Conservation (phyloP, 306 rosid species). For the Dicorynia guianensis region DNA sequence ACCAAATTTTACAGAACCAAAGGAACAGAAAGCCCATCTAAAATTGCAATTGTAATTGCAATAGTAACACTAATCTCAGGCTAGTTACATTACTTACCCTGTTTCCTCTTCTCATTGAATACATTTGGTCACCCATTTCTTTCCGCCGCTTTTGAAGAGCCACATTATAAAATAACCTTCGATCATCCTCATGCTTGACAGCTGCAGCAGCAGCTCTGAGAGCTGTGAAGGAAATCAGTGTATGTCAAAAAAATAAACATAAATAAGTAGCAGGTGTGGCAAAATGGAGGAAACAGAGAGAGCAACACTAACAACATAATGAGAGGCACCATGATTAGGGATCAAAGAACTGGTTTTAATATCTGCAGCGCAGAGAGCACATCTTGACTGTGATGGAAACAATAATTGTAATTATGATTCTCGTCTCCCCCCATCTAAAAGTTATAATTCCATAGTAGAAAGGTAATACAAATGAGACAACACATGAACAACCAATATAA, state of each 20-base stretch:
- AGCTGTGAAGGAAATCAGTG: constrained; percentile 61
- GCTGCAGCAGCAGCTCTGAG: constrained; percentile 98
- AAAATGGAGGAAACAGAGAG: constrained; percentile 29
- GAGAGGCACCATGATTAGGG: constrained; percentile 82
- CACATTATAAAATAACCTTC: constrained; percentile 91
- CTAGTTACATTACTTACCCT: constrained; percentile 60
- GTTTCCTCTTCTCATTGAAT: constrained; percentile 77
- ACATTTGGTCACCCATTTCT: constrained; percentile 87
- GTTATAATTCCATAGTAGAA: constrained; percentile 45
- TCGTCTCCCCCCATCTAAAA: constrained; percentile 47
- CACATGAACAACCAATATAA: constrained; percentile 43
- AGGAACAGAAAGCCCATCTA: neutral
- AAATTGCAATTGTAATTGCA: constrained; percentile 36
- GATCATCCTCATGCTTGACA: constrained; percentile 87
- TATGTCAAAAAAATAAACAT: constrained; percentile 20
- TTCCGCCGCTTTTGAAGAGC: constrained; percentile 91
- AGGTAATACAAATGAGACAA: constrained; percentile 43
- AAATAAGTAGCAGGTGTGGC: constrained; percentile 15
- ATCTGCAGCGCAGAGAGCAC: constrained; percentile 83
- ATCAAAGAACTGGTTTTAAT: constrained; percentile 74
- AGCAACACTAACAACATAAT: constrained; percentile 16
- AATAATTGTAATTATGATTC: constrained; percentile 59
- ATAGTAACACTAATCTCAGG: constrained; percentile 8
- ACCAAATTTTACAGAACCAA: constrained; percentile 15
- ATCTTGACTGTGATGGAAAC: constrained; percentile 84